Conservation (phyloP, 768 basidiomycete genomes). For the Boletus rubropictus region DNA sequence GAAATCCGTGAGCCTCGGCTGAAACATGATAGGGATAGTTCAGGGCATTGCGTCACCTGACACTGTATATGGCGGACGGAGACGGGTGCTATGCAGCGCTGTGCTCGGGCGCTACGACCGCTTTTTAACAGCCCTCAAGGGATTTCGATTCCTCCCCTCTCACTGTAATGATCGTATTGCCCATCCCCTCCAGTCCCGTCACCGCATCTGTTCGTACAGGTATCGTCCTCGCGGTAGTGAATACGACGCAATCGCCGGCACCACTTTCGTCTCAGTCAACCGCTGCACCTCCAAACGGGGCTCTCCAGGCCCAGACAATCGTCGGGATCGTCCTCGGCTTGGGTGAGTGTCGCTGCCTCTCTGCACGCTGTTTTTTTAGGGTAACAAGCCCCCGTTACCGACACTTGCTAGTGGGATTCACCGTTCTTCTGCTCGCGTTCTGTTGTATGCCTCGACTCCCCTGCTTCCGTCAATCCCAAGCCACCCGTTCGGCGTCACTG, state of each 20-base stretch:
- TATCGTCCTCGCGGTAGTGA: background rate
- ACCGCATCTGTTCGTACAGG: background rate
- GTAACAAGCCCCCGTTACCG: background rate
- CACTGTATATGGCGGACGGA: too few relatives aligned
- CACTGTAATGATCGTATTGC: background rate
- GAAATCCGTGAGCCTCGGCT: too few relatives aligned
- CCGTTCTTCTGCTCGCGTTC: constrained; percentile 4
- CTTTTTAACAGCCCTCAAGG: too few relatives aligned
- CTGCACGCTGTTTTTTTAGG: background rate
- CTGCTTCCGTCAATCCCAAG: background rate
- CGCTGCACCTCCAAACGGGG: background rate
- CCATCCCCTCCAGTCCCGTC: too few relatives aligned
- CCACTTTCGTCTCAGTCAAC: background rate
- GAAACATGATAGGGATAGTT: too few relatives aligned
- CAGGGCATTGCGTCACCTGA: too few relatives aligned
- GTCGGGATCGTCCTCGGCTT: constrained; percentile 9
- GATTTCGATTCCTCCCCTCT: too few relatives aligned
- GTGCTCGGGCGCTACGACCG: too few relatives aligned
- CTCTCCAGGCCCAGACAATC: constrained; percentile 11
- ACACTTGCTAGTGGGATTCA: constrained; percentile 9
- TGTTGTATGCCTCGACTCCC: constrained; percentile 1
- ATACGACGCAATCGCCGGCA: background rate
- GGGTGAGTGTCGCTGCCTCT: constrained; percentile 3
- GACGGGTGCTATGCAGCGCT: too few relatives aligned
- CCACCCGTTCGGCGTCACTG: background rate